Evolutionary conservation across 1,139 yeast genomes (phyloP).

Genomic region (Kazachstania sp.): DNA sequence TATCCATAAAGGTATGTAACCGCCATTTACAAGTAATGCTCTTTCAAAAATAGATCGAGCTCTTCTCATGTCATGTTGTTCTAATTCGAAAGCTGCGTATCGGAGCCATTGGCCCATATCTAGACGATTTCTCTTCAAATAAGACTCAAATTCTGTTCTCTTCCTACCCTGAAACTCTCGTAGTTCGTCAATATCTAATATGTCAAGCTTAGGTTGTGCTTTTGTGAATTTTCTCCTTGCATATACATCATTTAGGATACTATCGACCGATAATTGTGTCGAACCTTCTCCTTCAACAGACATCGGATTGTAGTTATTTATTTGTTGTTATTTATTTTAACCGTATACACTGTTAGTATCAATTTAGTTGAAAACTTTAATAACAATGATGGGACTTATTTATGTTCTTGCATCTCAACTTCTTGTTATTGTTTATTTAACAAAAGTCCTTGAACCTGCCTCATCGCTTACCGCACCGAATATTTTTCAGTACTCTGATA

Average conservation of each 20-base stretch:
- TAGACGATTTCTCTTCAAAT: slow-evolving; percentile 69
- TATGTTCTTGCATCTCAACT: too few species aligned
- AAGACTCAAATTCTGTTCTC: slow-evolving; percentile 77
- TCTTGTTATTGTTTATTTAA: too few species aligned
- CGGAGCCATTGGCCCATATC: slow-evolving; percentile 87
- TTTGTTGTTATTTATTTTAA: too few species aligned
- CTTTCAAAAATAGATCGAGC: slow-evolving; percentile 87
- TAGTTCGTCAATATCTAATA: slow-evolving; percentile 74
- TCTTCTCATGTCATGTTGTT: slow-evolving; percentile 65
- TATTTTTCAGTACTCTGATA: too few species aligned
- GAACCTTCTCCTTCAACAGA: neutral
- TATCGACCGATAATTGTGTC: slow-evolving; percentile 9
- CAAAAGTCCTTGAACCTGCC: too few species aligned
- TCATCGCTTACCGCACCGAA: too few species aligned
- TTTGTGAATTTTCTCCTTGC: slow-evolving; percentile 20
- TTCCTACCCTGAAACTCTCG: slow-evolving; percentile 66
- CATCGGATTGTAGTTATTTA: too few species aligned
- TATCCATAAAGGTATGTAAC: slow-evolving; percentile 77
- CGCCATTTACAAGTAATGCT: slow-evolving; percentile 69
- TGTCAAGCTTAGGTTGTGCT: slow-evolving; percentile 42
- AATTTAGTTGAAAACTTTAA: too few species aligned
- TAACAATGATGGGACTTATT: too few species aligned
- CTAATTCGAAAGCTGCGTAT: slow-evolving; percentile 82
- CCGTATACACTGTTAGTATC: too few species aligned
- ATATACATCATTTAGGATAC: slow-evolving; percentile 9